These are phyloP conservation scores for Mycena filopes DNA, from an alignment of 768 basidiomycete species.

Conservation along the genomic window DNA sequence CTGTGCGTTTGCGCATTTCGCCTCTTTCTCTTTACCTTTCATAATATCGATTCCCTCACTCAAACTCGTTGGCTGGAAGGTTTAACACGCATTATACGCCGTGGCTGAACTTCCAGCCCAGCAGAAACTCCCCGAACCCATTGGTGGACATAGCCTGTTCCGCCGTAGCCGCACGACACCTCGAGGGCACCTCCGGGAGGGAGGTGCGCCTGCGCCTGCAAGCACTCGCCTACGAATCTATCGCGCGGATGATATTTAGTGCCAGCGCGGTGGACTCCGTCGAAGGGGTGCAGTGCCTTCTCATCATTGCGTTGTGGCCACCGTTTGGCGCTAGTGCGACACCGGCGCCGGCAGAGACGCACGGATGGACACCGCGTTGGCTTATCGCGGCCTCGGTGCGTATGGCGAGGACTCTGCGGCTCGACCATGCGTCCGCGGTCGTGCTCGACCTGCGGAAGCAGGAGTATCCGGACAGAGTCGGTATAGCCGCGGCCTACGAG, in stretches of 20 bases:
- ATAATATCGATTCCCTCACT: background rate
- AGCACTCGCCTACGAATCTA: conserved; percentile 9
- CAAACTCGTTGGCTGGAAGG: background rate
- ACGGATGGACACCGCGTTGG: conserved; percentile 4
- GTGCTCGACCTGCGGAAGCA: conserved; percentile 4
- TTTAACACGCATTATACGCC: conserved; percentile 28
- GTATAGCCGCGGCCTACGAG: conserved; percentile 3
- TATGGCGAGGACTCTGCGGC: conserved; percentile 12
- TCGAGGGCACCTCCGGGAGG: conserved; percentile 1
- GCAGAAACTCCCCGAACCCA: conserved; percentile 21
- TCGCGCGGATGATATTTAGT: conserved; percentile 24
- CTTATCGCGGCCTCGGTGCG: conserved; percentile 17
- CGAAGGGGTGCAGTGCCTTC: conserved; percentile 25
- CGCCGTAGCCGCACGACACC: conserved; percentile 25
- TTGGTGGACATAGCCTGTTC: conserved; percentile 28
- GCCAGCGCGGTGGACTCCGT: conserved; percentile 8
- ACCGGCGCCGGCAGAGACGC: background rate
- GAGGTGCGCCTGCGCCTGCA: conserved; percentile 23
- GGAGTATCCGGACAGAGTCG: background rate
- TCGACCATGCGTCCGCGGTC: conserved; percentile 20
- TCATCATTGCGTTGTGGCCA: conserved; percentile 27
- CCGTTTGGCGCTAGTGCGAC: conserved; percentile 24
- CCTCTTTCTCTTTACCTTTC: background rate
- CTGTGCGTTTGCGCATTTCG: conserved; percentile 26
- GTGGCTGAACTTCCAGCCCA: conserved; percentile 30